Conservation (phyloP, 2,329 filamentous ascomycete species). For the Chalara sp. region DNA sequence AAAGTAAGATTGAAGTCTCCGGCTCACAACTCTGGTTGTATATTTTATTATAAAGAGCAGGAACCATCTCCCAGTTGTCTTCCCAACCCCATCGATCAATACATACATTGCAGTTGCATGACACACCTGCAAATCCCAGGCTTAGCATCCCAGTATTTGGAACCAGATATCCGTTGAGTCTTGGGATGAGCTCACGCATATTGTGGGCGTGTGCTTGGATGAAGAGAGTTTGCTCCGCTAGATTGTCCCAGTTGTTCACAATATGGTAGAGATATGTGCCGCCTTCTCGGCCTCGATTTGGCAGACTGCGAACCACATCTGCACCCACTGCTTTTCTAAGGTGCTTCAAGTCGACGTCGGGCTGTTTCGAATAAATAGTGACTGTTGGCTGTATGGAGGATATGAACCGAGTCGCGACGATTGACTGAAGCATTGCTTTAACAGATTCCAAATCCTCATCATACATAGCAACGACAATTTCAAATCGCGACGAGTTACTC, state of each 20-base stretch:
- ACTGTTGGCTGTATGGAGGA: constrained; percentile 11
- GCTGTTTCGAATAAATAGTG: constrained; percentile 23
- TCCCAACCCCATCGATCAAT: constrained; percentile 33
- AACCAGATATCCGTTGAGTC: constrained; percentile 34
- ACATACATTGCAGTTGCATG: constrained; percentile 33
- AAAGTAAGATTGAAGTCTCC: constrained; percentile 28
- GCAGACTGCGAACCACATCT: constrained; percentile 19
- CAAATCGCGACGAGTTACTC: constrained; percentile 16
- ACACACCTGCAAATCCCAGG: constrained; percentile 30
- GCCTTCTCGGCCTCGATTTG: constrained; percentile 39
- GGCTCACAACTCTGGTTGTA: constrained; percentile 18
- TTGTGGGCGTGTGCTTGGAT: constrained; percentile 39
- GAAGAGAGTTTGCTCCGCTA: constrained; percentile 41
- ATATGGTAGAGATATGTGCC: constrained; percentile 43
- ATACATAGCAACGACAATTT: constrained; percentile 23
- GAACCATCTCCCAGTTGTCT: constrained; percentile 30
- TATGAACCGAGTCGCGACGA: constrained; percentile 17
- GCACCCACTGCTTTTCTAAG: constrained; percentile 17
- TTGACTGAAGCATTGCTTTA: constrained; percentile 11
- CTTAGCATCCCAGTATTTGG: constrained; percentile 39
- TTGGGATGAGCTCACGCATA: constrained; percentile 29
- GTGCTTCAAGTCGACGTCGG: constrained; percentile 6
- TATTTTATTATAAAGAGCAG: constrained; percentile 26
- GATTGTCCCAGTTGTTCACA: constrained; percentile 33
- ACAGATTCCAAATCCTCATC: constrained; percentile 16